Percentiles rank a stretch among this genome's conserved stretches.
These are phyloP conservation scores for Ascochyta lentis DNA, from an alignment of 2,329 filamentous ascomycete genomes.

Conservation along the genomic window DNA sequence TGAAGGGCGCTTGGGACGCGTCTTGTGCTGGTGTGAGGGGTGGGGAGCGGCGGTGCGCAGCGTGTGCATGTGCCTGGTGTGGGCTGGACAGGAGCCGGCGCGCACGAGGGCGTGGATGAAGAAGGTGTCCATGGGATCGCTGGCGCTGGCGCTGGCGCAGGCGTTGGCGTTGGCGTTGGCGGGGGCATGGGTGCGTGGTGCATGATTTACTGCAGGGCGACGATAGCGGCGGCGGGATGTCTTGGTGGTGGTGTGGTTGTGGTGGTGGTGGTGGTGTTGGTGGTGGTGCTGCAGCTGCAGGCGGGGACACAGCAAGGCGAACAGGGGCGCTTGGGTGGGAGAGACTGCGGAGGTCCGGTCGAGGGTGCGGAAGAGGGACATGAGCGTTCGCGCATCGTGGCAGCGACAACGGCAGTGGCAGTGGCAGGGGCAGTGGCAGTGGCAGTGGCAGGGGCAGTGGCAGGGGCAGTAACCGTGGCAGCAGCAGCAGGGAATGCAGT, in stretches of 20 bases:
- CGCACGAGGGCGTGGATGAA: constrained; percentile 62
- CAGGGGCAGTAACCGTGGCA: not conserved
- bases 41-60: constrained; percentile 14
- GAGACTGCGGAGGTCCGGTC: constrained; percentile 59
- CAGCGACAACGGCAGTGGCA: constrained; percentile 19
- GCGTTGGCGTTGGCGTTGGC: constrained; percentile 7
- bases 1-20: not conserved
- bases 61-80: constrained; percentile 49
- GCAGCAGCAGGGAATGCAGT: constrained; percentile 21
- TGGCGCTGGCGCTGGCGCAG: too few species aligned
- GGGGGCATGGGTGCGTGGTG: constrained; percentile 20
- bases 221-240: constrained; percentile 27
- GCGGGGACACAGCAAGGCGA: constrained; percentile 45
- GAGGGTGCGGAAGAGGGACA: constrained; percentile 66
- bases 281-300: not conserved
- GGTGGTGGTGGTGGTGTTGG: not conserved
- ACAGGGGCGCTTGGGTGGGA: constrained; percentile 42
- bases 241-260: not conserved
- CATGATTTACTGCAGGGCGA: constrained; percentile 22
- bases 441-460: too few species aligned
- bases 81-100: constrained; percentile 59
- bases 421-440: constrained; percentile 2
- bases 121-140: constrained; percentile 55
- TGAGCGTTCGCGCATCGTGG: constrained; percentile 69
- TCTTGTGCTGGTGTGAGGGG: constrained; percentile 3